Evolutionary conservation across 2,329 filamentous ascomycete genomes (phyloP).

Genomic region (Achaetomium macrosporum): DNA sequence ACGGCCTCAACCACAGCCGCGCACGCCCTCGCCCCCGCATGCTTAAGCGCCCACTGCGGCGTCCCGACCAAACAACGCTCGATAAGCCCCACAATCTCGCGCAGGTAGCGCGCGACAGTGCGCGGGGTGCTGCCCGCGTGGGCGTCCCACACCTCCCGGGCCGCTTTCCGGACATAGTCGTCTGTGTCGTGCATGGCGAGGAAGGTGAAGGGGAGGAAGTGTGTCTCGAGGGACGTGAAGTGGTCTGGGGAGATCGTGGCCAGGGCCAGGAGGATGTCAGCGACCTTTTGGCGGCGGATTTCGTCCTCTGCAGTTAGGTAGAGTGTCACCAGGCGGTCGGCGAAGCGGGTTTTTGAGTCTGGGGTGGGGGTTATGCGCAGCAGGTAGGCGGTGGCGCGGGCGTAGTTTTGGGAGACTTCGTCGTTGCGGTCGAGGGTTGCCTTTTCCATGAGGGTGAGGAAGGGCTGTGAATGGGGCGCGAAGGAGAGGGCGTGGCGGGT

Average conservation of each 20-base stretch:
- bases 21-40: slow-evolving; percentile 75
- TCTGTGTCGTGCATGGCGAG: slow-evolving; percentile 81
- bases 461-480: slow-evolving; percentile 65
- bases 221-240: slow-evolving; percentile 69
- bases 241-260: slow-evolving; percentile 85
- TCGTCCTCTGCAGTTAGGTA: slow-evolving; percentile 83
- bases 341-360: slow-evolving; percentile 45
- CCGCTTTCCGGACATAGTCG: slow-evolving; percentile 71
- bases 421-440: slow-evolving; percentile 87
- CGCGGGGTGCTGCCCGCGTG: slow-evolving; percentile 77
- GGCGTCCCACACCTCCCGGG: slow-evolving; percentile 80
- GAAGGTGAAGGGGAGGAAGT: slow-evolving; percentile 80
- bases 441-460: slow-evolving; percentile 73
- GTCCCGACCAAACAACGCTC: slow-evolving; percentile 69
- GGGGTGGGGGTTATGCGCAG: slow-evolving; percentile 52
- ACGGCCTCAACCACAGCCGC: slow-evolving; percentile 67
- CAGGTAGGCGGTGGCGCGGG: slow-evolving; percentile 78
- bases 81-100: slow-evolving; percentile 70
- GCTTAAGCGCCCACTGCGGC: slow-evolving; percentile 83
- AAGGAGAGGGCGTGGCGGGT: slow-evolving; percentile 74
- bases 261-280: slow-evolving; percentile 75
- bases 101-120: slow-evolving; percentile 75
- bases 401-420: slow-evolving; percentile 85
- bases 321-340: slow-evolving; percentile 52
- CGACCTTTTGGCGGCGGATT: slow-evolving; percentile 64